Evolutionary conservation across 768 basidiomycete species (phyloP).

Genomic region (Auriculariales sp.): DNA sequence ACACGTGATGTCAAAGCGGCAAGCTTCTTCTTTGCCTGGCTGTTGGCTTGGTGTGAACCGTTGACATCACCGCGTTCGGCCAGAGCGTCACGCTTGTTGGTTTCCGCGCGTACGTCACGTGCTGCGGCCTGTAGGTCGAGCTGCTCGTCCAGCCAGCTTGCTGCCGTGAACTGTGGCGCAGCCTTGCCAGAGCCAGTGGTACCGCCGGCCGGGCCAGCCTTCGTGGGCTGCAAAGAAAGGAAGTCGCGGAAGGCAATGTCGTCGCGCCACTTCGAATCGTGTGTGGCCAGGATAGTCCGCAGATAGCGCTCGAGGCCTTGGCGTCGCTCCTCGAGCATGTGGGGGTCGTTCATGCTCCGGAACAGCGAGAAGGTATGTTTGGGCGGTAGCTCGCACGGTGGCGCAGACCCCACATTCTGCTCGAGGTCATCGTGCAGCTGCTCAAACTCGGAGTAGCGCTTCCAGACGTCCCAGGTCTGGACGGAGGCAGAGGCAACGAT

Average conservation of each 20-base stretch:
- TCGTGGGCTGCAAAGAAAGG: constrained; percentile 63
- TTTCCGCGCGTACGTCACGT: constrained; percentile 69
- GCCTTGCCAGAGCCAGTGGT: constrained; percentile 8
- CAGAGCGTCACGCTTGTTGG: constrained; percentile 79
- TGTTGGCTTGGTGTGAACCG: constrained; percentile 64
- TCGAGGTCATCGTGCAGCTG: constrained; percentile 72
- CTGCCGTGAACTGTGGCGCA: constrained; percentile 49
- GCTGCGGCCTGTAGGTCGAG: constrained; percentile 58
- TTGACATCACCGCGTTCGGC: constrained; percentile 58
- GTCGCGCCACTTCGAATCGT: constrained; percentile 75
- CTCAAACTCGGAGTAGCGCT: constrained; percentile 89
- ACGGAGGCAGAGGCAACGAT: constrained; percentile 80
- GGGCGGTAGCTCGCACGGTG: constrained; percentile 68
- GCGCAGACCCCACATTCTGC: constrained; percentile 63
- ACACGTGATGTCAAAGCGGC: constrained; percentile 66
- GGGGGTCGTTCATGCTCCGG: constrained; percentile 40
- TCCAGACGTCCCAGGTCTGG: constrained; percentile 86
- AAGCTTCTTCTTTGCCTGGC: constrained; percentile 75
- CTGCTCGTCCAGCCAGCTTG: constrained; percentile 87
- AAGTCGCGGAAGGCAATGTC: constrained; percentile 71
- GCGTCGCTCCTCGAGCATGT: constrained; percentile 61
- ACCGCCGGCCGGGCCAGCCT: constrained; percentile 18
- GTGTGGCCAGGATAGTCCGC: constrained; percentile 68
- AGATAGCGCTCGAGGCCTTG: constrained; percentile 71
- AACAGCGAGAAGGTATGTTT: constrained; percentile 68